phyloP scores from a whole-genome alignment of 768 basidiomycete genomes.

The Suillus sp. region DNA sequence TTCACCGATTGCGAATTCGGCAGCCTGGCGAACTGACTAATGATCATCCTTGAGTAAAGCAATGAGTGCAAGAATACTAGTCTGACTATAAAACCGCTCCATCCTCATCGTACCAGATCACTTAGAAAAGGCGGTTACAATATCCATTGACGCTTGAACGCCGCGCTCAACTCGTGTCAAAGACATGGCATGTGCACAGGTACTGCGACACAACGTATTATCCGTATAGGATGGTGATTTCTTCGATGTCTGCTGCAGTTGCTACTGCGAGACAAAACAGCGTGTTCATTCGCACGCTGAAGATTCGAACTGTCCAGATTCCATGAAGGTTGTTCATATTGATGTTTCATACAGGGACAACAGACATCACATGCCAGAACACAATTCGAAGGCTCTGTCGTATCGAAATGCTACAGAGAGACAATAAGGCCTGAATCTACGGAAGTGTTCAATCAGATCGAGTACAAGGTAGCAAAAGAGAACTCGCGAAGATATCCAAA shows the following conservation, averaged over 20 bases:
- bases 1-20: no score
- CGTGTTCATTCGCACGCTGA: not conserved
- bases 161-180: no score
- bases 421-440: not conserved
- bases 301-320: not conserved
- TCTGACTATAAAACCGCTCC: constrained; percentile 20
- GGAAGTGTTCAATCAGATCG: not conserved
- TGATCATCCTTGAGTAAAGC: no score
- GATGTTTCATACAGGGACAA: not conserved
- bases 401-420: not conserved
- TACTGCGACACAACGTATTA: not conserved
- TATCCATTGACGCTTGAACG: no score
- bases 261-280: not conserved
- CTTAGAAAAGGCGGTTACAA: no score
- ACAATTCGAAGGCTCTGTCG: constrained; percentile 9
- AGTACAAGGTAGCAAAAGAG: not conserved
- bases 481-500: not conserved
- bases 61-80: no score
- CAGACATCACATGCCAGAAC: no score
- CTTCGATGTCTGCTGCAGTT: not conserved
- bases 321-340: not conserved
- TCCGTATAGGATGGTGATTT: not conserved
- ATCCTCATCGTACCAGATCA: no score
- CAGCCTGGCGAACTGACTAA: no score
- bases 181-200: no score